Conservation (phyloP, 83 land plant species). For the Diphasiastrum complanatum region DNA sequence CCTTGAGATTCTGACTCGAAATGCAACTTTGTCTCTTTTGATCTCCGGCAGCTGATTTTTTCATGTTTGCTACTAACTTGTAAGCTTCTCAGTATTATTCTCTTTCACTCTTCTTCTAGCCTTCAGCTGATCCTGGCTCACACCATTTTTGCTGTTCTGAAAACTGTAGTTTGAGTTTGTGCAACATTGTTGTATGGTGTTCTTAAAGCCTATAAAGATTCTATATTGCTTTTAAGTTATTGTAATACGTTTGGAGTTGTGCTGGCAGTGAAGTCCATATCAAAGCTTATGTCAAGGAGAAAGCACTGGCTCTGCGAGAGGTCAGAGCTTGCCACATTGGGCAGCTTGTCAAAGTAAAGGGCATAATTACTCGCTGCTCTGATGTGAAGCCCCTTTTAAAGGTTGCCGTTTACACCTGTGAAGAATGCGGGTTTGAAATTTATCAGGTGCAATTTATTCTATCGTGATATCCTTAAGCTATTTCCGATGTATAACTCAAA, state of each 20-base stretch:
- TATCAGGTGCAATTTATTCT: constrained; percentile 58
- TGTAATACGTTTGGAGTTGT: not conserved
- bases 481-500: not conserved
- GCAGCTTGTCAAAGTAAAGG: constrained; percentile 84
- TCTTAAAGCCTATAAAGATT: not conserved
- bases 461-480: not conserved
- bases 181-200: too few species aligned
- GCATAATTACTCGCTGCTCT: constrained; percentile 89
- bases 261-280: constrained; percentile 79
- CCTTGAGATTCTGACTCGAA: too few species aligned
- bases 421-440: constrained; percentile 92
- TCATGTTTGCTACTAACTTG: too few species aligned
- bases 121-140: too few species aligned
- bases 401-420: constrained; percentile 96
- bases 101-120: too few species aligned
- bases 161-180: too few species aligned
- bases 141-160: too few species aligned
- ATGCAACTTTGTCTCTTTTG: too few species aligned
- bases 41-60: too few species aligned
- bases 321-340: constrained; percentile 87
- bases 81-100: too few species aligned
- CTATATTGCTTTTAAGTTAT: not conserved
- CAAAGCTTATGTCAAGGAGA: constrained; percentile 57
- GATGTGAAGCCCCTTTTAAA: constrained; percentile 97
- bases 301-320: constrained; percentile 63